phyloP scores from a whole-genome alignment of 768 basidiomycete species.

The Pleurotus salmoneostramineus region DNA sequence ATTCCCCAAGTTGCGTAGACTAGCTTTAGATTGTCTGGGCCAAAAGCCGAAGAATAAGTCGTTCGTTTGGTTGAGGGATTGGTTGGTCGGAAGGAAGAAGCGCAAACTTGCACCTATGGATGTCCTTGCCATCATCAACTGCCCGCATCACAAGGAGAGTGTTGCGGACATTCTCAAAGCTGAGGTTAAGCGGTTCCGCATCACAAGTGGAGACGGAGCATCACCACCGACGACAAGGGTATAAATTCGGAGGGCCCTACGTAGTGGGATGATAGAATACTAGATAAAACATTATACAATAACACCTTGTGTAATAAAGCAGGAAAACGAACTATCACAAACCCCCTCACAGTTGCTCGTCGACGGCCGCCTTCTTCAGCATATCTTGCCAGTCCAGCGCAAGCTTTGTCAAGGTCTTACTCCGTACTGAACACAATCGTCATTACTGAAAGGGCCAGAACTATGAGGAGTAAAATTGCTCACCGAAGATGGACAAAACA shows the following conservation, averaged over 20 bases:
- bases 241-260: background rate
- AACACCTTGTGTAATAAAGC: background rate
- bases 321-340: background rate
- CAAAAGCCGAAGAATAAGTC: background rate
- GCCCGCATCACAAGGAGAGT: background rate
- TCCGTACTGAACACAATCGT: conserved; percentile 45
- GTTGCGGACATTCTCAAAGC: background rate
- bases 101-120: background rate
- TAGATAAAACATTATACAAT: background rate
- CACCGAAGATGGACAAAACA: conserved; percentile 76
- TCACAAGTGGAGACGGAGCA: background rate
- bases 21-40: background rate
- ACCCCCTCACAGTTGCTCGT: conserved; percentile 28
- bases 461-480: conserved; percentile 19
- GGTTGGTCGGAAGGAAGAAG: background rate
- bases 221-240: background rate
- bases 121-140: background rate
- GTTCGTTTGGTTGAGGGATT: background rate
- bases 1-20: background rate
- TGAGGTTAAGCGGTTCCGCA: background rate
- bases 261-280: background rate
- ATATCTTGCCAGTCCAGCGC: conserved; percentile 82
- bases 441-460: conserved; percentile 4
- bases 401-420: conserved; percentile 70
- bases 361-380: conserved; percentile 57